These are phyloP conservation scores for Leucocoprinus leucothites DNA, from an alignment of 768 basidiomycete genomes.

Conservation along the genomic window DNA sequence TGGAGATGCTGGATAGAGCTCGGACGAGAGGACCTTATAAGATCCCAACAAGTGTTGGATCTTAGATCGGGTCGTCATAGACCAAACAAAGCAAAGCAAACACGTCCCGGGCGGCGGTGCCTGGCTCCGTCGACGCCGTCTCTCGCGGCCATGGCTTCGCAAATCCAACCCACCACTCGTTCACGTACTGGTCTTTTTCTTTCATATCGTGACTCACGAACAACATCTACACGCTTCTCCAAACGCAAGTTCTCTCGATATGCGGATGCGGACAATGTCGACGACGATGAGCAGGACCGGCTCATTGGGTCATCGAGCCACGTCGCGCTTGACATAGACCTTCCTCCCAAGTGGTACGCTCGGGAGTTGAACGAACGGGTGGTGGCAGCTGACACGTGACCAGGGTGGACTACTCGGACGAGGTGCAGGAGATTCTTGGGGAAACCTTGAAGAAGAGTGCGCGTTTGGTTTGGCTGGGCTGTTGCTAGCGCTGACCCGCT, in stretches of 20 bases:
- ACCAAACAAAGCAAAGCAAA: slow-evolving; percentile 20
- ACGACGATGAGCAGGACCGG: slow-evolving; percentile 52
- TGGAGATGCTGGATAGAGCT: neutral
- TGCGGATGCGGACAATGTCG: slow-evolving; percentile 49
- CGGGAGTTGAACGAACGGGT: slow-evolving; percentile 14
- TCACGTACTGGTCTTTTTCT: slow-evolving; percentile 91
- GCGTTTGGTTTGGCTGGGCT: slow-evolving; percentile 27
- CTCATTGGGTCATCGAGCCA: slow-evolving; percentile 51
- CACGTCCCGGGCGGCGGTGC: slow-evolving; percentile 18
- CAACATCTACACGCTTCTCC: slow-evolving; percentile 36
- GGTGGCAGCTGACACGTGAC: slow-evolving; percentile 19
- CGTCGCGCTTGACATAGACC: slow-evolving; percentile 51
- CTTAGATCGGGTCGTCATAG: slow-evolving; percentile 11
- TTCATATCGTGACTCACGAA: slow-evolving; percentile 82
- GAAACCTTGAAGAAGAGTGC: slow-evolving; percentile 76
- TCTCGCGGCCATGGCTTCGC: slow-evolving; percentile 21
- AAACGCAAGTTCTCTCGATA: slow-evolving; percentile 36
- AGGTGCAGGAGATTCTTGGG: slow-evolving; percentile 76
- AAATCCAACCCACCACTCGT: slow-evolving; percentile 52
- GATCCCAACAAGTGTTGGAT: slow-evolving; percentile 9
- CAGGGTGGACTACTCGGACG: slow-evolving; percentile 92
- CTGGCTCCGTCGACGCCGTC: neutral
- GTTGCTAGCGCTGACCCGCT: slow-evolving; percentile 15
- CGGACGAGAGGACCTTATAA: slow-evolving; percentile 14
- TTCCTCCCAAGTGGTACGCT: slow-evolving; percentile 85